phyloP scores from a whole-genome alignment of 2,329 filamentous ascomycete species.

The Blumeria hordei region DNA sequence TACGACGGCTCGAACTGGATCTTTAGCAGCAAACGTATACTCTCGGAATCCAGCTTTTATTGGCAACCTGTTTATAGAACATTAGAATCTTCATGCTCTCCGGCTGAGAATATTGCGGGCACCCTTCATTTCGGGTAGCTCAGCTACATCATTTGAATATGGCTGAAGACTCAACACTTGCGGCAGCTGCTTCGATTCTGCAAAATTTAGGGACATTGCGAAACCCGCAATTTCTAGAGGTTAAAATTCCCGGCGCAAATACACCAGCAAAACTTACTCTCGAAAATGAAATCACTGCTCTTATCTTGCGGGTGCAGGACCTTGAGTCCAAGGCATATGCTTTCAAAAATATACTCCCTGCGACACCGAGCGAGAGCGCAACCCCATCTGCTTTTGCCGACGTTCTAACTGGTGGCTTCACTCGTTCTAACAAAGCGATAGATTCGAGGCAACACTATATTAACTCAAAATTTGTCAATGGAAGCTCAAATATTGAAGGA shows the following conservation, averaged over 20 bases:
- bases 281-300: constrained; percentile 59
- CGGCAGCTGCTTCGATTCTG: constrained; percentile 28
- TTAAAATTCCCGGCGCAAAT: constrained; percentile 55
- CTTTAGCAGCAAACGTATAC: too few species aligned
- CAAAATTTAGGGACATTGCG: constrained; percentile 22
- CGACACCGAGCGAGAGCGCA: constrained; percentile 56
- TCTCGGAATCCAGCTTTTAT: too few species aligned
- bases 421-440: constrained; percentile 14
- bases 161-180: constrained; percentile 27
- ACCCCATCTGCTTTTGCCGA: constrained; percentile 41
- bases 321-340: constrained; percentile 56
- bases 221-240: constrained; percentile 11
- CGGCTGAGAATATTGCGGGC: background rate
- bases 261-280: constrained; percentile 53
- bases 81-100: background rate
- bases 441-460: constrained; percentile 19
- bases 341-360: constrained; percentile 37
- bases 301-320: constrained; percentile 54
- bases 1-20: too few species aligned
- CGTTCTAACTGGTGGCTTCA: constrained; percentile 17
- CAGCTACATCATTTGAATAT: constrained; percentile 10
- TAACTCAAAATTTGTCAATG: constrained; percentile 11
- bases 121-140: constrained; percentile 5
- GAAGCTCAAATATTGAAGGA: constrained; percentile 3
- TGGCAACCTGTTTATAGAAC: too few species aligned